Conservation (phyloP, 352 stramenopile species). For the Phytophthora pluvialis region DNA sequence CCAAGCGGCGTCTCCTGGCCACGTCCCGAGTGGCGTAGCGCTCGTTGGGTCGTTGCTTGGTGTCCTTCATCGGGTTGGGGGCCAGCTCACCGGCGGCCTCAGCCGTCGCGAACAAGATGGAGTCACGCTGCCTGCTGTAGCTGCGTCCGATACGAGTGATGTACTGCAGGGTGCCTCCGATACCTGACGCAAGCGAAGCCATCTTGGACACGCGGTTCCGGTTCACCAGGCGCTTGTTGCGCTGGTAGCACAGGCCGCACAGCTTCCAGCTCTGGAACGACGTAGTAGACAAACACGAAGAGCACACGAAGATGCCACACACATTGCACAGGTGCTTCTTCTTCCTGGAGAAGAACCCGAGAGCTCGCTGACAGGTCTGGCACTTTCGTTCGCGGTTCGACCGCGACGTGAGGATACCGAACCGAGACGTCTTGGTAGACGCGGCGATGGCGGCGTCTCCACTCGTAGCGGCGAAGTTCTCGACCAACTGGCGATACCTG, state of each 20-base stretch:
- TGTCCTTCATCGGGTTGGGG: constrained; percentile 39
- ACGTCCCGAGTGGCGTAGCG: constrained; percentile 14
- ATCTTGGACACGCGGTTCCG: constrained; percentile 61
- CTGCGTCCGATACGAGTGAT: constrained; percentile 44
- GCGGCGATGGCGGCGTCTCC: constrained; percentile 35
- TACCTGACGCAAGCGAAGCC: constrained; percentile 43
- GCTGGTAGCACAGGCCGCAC: constrained; percentile 65
- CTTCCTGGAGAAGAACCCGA: constrained; percentile 66
- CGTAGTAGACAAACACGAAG: constrained; percentile 62
- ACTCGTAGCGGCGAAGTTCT: constrained; percentile 47
- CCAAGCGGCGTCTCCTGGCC: constrained; percentile 28
- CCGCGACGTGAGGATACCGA: constrained; percentile 34
- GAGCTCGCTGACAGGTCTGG: constrained; percentile 65
- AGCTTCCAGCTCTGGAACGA: constrained; percentile 71
- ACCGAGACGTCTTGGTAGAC: constrained; percentile 36
- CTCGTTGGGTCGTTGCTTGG: constrained; percentile 32
- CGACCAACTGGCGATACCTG: constrained; percentile 65
- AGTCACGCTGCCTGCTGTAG: constrained; percentile 49
- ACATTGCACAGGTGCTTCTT: constrained; percentile 70
- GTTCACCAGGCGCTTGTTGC: constrained; percentile 67
- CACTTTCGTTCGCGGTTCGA: constrained; percentile 62
- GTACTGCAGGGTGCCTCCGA: constrained; percentile 43
- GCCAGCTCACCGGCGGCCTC: constrained; percentile 38
- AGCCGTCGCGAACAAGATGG: constrained; percentile 45
- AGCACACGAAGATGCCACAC: constrained; percentile 69